Conservation (phyloP, 2,329 filamentous ascomycete species). For the Stylonectria norvegica region DNA sequence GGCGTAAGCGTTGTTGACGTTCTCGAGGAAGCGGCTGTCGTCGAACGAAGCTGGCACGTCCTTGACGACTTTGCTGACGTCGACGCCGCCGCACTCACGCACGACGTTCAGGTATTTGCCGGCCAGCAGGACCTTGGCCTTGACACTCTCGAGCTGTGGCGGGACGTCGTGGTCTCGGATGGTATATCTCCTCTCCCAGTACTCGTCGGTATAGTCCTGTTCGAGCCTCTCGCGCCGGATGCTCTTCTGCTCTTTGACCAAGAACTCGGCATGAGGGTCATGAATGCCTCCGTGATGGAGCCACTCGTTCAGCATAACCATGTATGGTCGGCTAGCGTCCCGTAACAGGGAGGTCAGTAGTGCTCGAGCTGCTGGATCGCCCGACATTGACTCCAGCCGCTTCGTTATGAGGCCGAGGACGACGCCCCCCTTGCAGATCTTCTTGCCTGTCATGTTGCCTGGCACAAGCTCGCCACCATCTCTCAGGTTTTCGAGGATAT, state of each 20-base stretch:
- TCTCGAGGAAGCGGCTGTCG: slow-evolving; percentile 87
- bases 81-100: slow-evolving; percentile 91
- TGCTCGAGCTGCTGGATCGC: slow-evolving; percentile 81
- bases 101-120: slow-evolving; percentile 99
- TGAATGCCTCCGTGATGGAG: slow-evolving; percentile 92
- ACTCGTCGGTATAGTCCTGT: slow-evolving; percentile 97
- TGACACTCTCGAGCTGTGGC: slow-evolving; percentile 84
- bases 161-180: slow-evolving; percentile 88
- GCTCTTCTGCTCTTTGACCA: slow-evolving; percentile 94
- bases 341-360: slow-evolving; percentile 78
- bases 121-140: slow-evolving; percentile 90
- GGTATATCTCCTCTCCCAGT: slow-evolving; percentile 97
- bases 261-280: slow-evolving; percentile 89
- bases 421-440: slow-evolving; percentile 93
- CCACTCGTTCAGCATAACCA: slow-evolving; percentile 99
- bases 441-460: slow-evolving; percentile 78
- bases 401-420: slow-evolving; percentile 86
- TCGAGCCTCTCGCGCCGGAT: slow-evolving; percentile 88
- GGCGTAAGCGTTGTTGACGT: slow-evolving; percentile 91
- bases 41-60: slow-evolving; percentile 93
- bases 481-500: slow-evolving; percentile 84
- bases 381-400: slow-evolving; percentile 83
- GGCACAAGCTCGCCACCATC: slow-evolving; percentile 81
- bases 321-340: slow-evolving; percentile 90
- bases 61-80: slow-evolving; percentile 81